Percentiles rank a stretch among this genome's conserved stretches.
Conservation (phyloP, 2,329 filamentous ascomycete species). For the Thielaviopsis ethacetica region DNA sequence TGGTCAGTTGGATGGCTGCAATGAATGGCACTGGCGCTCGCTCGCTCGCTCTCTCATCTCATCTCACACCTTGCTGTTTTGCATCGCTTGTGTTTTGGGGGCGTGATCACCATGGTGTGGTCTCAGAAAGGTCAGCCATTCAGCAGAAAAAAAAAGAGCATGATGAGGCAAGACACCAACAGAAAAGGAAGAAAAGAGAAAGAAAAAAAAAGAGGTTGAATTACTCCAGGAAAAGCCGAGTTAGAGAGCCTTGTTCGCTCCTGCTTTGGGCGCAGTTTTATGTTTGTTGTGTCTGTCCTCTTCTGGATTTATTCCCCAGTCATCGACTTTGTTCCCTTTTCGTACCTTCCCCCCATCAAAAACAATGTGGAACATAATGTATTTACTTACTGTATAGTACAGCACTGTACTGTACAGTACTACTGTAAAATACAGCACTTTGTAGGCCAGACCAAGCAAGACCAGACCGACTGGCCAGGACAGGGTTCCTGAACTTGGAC, state of each 20-base stretch:
- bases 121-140: background rate
- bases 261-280: background rate
- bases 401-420: no score
- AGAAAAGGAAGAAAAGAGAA: background rate
- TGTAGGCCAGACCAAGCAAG: no score
- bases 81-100: background rate
- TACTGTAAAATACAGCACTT: no score
- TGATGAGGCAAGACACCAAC: background rate
- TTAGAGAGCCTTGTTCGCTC: background rate
- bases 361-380: no score
- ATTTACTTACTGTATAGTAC: no score
- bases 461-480: background rate
- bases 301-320: background rate
- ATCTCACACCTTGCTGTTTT: background rate
- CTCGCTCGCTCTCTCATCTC: no score
- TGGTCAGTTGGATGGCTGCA: background rate
- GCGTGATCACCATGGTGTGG: background rate
- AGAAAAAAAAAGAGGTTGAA: background rate
- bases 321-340: conserved; percentile 1
- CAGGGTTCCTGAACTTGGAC: background rate
- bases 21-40: background rate
- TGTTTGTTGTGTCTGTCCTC: background rate
- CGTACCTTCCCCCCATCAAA: no score
- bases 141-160: background rate
- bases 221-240: background rate